Evolutionary conservation across 176 grass and related monocot species (phyloP).

Genomic region (Oryza meyeriana): DNA sequence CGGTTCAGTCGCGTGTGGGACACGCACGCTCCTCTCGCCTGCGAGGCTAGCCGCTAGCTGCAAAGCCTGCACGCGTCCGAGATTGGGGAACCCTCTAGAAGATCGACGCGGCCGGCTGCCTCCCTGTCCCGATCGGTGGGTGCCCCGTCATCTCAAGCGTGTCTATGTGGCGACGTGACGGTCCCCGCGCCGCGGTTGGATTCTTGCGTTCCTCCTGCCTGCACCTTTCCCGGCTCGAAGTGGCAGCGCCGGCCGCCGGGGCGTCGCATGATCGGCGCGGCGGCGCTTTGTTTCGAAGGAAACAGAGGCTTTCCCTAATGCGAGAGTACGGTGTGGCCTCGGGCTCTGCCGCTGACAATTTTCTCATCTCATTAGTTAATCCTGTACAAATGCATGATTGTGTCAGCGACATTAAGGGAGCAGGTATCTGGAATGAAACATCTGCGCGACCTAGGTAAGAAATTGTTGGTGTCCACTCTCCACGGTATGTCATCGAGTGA

Average conservation of each 20-base stretch:
- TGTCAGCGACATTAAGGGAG: not conserved
- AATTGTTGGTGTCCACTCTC: not conserved
- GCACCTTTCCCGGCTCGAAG: no score
- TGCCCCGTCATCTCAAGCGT: constrained; percentile 15
- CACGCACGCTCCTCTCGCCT: constrained; percentile 4
- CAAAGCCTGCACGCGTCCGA: not conserved
- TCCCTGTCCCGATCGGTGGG: not conserved
- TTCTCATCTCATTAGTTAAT: not conserved
- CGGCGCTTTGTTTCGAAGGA: no score
- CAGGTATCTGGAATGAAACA: not conserved
- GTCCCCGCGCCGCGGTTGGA: not conserved
- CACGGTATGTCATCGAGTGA: constrained; percentile 2
- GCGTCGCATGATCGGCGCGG: no score
- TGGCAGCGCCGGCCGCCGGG: no score
- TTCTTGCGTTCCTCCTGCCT: not conserved
- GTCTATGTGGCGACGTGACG: not conserved
- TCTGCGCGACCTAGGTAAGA: not conserved
- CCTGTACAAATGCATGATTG: not conserved
- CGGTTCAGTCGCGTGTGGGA: not conserved
- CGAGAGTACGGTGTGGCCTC: not conserved
- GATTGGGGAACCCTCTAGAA: not conserved
- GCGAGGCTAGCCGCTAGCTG: no score
- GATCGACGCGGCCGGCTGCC: not conserved
- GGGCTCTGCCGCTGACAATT: not conserved
- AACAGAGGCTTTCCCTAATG: no score